Base-by-base conservation (phyloP, 208 protist species). In the Leishmania gerbilli region DNA sequence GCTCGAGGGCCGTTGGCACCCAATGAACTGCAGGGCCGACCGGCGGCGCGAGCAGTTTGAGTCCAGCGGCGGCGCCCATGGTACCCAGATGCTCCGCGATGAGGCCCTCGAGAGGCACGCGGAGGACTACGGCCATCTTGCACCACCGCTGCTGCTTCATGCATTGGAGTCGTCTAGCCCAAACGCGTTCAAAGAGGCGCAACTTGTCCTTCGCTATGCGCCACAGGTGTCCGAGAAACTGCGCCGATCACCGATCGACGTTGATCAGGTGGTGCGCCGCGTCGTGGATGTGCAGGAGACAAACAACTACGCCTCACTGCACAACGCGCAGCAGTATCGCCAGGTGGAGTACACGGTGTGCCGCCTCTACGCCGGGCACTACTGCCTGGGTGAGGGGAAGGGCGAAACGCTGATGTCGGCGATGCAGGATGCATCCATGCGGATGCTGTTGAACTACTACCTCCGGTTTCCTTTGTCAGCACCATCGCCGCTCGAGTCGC, bases 301-400 rank as follows among this genome's bases (percentile, higher is more conserved):
- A 24, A 98, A 98, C 87, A 84, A 84, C 81, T 96, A 98, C 69
- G 90, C 93, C 62, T 81, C 88, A 15, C 84, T 96, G 62, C 85
- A 88, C 77, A 71, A 89, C 71, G 76, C 74, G 37, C 95, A 98
- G 81, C 95, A 98, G 87, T 96, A 89, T 83, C 88, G 92, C 13
- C 85, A 90, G 76, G 93, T 96, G 47, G 92, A 96, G 86, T 93
- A 96, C 80, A 98, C 91, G 7, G 90, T 95, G 40, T 96, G 93
- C 80, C 77, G 89, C 13, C 85, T 98, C 15, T 96, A 91, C 80
- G 85, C 90, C 51, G 93, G 93, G 24, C 79, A 47, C 21, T 72
- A 87, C 74, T 95, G 93, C 79, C 88, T 98, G 64, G 95, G 95
- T 49, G 90, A 96, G 81, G 95, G 95, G 21, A 98, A 98, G 76